Conservation (phyloP, 108 stramenopile species). For the Cylindrotheca closterium region DNA sequence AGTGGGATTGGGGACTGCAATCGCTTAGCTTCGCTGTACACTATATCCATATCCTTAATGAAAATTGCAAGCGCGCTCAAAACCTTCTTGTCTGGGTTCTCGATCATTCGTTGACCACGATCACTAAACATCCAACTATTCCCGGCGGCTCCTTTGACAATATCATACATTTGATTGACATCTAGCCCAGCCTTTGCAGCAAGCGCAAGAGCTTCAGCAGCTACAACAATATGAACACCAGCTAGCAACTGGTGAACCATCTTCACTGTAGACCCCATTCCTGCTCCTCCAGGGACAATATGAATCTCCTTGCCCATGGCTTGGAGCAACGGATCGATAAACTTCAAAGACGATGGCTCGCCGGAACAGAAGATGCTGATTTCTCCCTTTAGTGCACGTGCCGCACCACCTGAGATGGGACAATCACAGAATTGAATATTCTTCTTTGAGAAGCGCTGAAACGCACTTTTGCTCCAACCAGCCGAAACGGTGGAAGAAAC, state of each 20-base stretch:
- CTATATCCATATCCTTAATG: conserved; percentile 84
- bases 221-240: conserved; percentile 70
- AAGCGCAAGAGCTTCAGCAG: conserved; percentile 69
- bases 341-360: conserved; percentile 17
- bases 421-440: conserved; percentile 60
- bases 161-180: conserved; percentile 64
- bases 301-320: conserved; percentile 61
- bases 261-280: conserved; percentile 70
- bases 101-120: conserved; percentile 71
- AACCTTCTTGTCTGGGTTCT: conserved; percentile 31
- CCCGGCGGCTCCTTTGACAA: conserved; percentile 76
- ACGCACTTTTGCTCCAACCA: conserved; percentile 7
- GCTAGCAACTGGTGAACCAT: conserved; percentile 81
- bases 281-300: conserved; percentile 65
- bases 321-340: conserved; percentile 41
- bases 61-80: conserved; percentile 64
- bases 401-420: conserved; percentile 76
- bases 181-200: conserved; percentile 78
- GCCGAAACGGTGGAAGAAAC: conserved; percentile 67
- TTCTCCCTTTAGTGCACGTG: conserved; percentile 57
- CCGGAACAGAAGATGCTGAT: conserved; percentile 72
- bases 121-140: conserved; percentile 79
- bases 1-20: conserved; percentile 59
- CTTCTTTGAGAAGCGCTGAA: neutral
- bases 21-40: conserved; percentile 59